Base-by-base conservation (phyloP, 164 flowering plant genomes). In the Brasenia schreberi region DNA sequence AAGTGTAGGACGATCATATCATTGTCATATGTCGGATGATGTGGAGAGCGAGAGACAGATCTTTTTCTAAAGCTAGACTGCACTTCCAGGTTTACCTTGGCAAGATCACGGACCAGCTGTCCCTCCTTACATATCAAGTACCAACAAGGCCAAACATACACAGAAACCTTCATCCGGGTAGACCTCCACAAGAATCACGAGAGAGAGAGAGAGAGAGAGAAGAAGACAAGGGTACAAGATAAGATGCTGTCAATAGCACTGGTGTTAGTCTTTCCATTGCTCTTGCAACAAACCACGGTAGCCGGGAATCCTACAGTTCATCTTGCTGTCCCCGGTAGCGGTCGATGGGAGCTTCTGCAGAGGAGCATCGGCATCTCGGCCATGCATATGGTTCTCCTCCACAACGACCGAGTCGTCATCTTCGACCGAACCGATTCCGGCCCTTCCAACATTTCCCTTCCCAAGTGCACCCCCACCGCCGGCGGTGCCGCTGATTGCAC, bases 331-430 rank as follows among this genome's bases (percentile, higher is more conserved):
- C 5, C 63, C 27, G 19, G 19, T 7, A 23, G 23, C 18, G 94
- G 94, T 39, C 49, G 43, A 45, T 89, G 96, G 96, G 62, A 76
- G 4, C 79, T 92, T 62, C 73, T 89, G 3, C 87, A 79, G 17
- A 39, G 66, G 11, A 79, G 67, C 80, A 80, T 87, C 18, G 98
- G 98, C 59, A 72, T 89, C 5, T 67, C 83, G 0, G 86, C 95
- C 69, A 89, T 93, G 98, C 98, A 93, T 88, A 90, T 90, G 97
- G 96, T 87, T 45, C 86, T 90, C 53, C 85, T 93, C 43, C 39
- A 78, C 78, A 86, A 81, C 67, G 93, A 90, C 77, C 87, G 88
- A 5, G 96, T 90, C 63, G 62, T 87, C 65, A 86, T 93, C 58
- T 88, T 78, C 73, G 98, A 93, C 72, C 82, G 98, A 0, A 89